Conservation (phyloP, 441 rosid genomes). For the Bruguiera hainesii region DNA sequence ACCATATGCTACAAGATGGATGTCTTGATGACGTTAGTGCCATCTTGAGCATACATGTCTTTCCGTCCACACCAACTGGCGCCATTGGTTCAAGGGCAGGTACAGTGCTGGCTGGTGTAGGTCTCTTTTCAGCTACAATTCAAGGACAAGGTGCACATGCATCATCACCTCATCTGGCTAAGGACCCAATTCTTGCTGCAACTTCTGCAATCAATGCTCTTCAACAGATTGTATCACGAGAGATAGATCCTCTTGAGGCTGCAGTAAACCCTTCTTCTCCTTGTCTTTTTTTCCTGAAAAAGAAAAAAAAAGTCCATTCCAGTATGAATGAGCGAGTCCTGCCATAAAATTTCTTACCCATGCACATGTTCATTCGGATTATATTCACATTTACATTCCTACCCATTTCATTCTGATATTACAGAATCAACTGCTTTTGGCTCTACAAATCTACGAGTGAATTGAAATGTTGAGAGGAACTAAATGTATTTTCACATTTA, state of each 20-base stretch:
- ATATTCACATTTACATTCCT: no score
- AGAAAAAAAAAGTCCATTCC: no score
- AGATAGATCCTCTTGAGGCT: conserved; percentile 45
- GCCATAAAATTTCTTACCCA: no score
- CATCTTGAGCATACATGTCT: conserved; percentile 35
- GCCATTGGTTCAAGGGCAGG: conserved; percentile 41
- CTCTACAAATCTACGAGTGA: no score
- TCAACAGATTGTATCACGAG: conserved; percentile 44
- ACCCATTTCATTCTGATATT: no score
- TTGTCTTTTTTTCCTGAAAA: no score
- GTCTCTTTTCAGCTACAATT: conserved; percentile 32
- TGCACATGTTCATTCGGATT: no score
- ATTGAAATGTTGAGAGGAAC: no score
- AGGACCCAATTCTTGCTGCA: conserved; percentile 44
- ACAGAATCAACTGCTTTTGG: no score
- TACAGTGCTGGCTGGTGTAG: conserved; percentile 42
- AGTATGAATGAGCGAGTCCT: no score
- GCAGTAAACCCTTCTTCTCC: conserved; percentile 23
- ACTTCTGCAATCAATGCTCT: conserved; percentile 35
- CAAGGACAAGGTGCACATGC: conserved; percentile 48
- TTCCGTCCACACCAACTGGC: conserved; percentile 34
- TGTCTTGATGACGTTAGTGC: conserved; percentile 36
- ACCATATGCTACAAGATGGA: conserved; percentile 43
- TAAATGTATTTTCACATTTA: no score
- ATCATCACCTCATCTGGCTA: conserved; percentile 32